Evolutionary conservation across 768 basidiomycete species (phyloP).

Genomic region (Suillus ampliporus): DNA sequence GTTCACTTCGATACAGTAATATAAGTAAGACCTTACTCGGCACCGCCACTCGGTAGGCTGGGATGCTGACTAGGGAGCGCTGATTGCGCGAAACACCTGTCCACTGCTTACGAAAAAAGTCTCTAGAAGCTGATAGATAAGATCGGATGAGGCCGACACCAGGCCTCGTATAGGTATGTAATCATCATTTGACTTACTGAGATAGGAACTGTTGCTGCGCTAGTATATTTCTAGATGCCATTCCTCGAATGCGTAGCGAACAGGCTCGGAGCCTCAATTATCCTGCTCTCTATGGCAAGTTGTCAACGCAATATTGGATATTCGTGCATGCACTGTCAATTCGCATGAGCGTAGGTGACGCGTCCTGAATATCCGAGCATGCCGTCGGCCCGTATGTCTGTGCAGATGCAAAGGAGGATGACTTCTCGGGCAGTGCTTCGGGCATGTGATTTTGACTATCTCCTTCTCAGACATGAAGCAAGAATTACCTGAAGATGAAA

Average conservation of each 20-base stretch:
- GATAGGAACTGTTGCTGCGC: background rate
- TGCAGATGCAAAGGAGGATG: background rate
- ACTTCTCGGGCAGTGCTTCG: constrained; percentile 9
- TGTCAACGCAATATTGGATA: background rate
- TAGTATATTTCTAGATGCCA: too few species aligned
- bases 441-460: constrained; percentile 2
- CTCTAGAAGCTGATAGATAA: constrained; percentile 6
- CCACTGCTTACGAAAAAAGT: background rate
- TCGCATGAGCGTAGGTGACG: background rate
- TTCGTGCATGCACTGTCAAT: background rate
- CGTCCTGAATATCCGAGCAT: constrained; percentile 5
- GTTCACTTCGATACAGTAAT: constrained; percentile 17
- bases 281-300: background rate
- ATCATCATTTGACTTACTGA: constrained; percentile 1
- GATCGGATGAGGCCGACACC: background rate
- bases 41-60: constrained; percentile 29
- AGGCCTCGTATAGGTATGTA: background rate
- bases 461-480: background rate
- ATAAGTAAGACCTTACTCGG: constrained; percentile 15
- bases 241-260: background rate
- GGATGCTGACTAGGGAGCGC: background rate
- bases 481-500: background rate
- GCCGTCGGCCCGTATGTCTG: background rate
- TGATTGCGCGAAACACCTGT: background rate
- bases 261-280: too few species aligned